phyloP scores from a whole-genome alignment of 2,329 filamentous ascomycete species.

The Cladosporium sp. region DNA sequence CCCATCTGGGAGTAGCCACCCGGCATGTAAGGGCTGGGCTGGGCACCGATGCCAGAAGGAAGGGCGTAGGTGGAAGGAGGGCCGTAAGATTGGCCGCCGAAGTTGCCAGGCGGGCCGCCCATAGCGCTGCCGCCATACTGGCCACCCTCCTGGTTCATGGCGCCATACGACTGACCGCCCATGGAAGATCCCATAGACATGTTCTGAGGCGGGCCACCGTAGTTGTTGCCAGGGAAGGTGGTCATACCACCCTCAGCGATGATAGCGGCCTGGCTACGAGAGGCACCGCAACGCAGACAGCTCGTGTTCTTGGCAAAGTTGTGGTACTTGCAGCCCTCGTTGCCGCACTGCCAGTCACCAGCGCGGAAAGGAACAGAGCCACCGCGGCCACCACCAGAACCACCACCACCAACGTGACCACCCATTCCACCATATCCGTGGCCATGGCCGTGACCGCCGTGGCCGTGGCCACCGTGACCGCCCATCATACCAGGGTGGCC shows the following conservation, averaged over 20 bases:
- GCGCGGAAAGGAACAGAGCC: constrained; percentile 90
- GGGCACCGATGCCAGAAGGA: constrained; percentile 74
- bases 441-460: constrained; percentile 10
- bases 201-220: constrained; percentile 64
- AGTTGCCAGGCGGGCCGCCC: constrained; percentile 51
- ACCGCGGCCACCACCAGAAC: constrained; percentile 53
- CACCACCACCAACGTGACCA: constrained; percentile 32
- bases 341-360: constrained; percentile 98
- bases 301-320: constrained; percentile 99
- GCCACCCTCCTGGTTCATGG: constrained; percentile 57
- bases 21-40: constrained; percentile 73
- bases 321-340: constrained; percentile 95
- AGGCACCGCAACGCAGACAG: constrained; percentile 92
- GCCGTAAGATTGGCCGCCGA: constrained; percentile 73
- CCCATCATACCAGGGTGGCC: constrained; percentile 74
- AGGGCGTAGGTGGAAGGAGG: constrained; percentile 85
- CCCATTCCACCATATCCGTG: constrained; percentile 40
- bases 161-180: constrained; percentile 24
- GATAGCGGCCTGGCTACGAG: constrained; percentile 86
- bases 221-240: constrained; percentile 24
- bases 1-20: constrained; percentile 57
- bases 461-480: constrained; percentile 36
- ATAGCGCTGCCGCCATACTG: constrained; percentile 64
- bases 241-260: constrained; percentile 81
- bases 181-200: constrained; percentile 59